Base-by-base conservation (phyloP, 768 basidiomycete genomes). In the Cubamyces lactineus region DNA sequence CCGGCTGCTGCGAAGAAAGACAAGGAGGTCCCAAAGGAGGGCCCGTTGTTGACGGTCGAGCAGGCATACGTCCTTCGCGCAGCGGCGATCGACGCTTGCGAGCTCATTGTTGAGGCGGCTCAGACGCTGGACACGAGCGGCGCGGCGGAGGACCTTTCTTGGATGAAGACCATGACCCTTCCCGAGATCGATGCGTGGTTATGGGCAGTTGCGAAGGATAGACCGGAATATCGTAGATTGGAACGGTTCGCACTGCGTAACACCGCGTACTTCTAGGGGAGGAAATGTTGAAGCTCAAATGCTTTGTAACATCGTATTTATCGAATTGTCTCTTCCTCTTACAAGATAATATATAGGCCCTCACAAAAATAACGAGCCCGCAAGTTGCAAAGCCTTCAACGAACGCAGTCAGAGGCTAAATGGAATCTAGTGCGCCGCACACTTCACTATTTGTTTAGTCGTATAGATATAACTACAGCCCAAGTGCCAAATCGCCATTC, bases 131-230 rank as follows among this genome's bases (percentile, higher is more conserved):
- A 63, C 65, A 59, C 66, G 65, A 24, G 72, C 62, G 42, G 55
- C 64, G 43, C 69, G 40, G 66, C 66, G 4, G 68, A 67, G 34
- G 76, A 70, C 39, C 65, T 77, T 19, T 68, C 71, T 23, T 88
- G 86, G 86, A 67, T 90, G 65, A 81, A 75, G 57, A 74, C 77
- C 3, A 77, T 94, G 39, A 84, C 78, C 0, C 74, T 85, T 26
- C 85, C 87, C 4, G 79, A 84, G 47, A 63, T 93, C 61, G 88
- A 93, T 69, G 82, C 82, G 68, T 94, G 91, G 90, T 72, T 94
- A n/a, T 91, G 92, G 89, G 79, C 85, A 34, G 82, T 91, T 5
- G 90, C 89, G 40, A 93, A 94, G 70, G 91, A 92, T 66, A 78
- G 90, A 64, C 66, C 75, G 30, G 91, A 92, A 72, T 92, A 92